Evolutionary conservation across 805 yeast species (phyloP), one percentile per base, ranked within the genome.

Genomic region (Torulaspora maleeae): DNA sequence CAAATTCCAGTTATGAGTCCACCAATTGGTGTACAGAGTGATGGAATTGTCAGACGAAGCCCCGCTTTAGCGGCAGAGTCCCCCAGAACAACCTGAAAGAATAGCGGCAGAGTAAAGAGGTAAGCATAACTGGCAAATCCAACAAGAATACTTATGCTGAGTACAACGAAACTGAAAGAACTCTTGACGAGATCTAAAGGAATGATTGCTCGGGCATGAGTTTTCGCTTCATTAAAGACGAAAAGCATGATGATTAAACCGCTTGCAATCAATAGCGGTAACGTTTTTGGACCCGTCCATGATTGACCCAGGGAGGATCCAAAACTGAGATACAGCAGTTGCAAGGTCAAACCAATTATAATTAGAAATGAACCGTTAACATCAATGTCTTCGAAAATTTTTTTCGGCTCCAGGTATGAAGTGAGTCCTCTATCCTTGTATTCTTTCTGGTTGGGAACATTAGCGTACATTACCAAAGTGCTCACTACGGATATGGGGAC

Each of bases 1-100:
- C 62, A 52, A 30, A 60, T 50, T 0, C 75, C 76, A 1, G 75
- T 64, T 6, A 63, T 54, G 15, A 73, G 44, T 2, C 75, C 69
- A 4, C 76, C 76, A 20, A 71, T 60, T n/a, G 75, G 72, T 1
- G 73, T 71, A 30, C 68, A 66, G 13, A 68, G 41, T 3, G 75
- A 66, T 4, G 75, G 76, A 15, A 69, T 62, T 2, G 70, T 67
- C 32, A 73, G 56, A 42, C 76, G 54, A 15, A 71, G 52, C 2
- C 76, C 76, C 5, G 74, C 72, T 49, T 55, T 54, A 3, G 75
- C 61, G 2, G 73, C 62, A 0, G 72, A 44, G 49, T 72, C 75
- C 2, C 68, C 71, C 12, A 69, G 54, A 1, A 67, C 70, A 15
- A 72, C 60, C 48, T 72, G 76, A 39, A 73, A 71, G 29, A 71